These are phyloP conservation scores for Berberis thunbergii DNA, from an alignment of 164 flowering plant genomes.

Conservation along the genomic window DNA sequence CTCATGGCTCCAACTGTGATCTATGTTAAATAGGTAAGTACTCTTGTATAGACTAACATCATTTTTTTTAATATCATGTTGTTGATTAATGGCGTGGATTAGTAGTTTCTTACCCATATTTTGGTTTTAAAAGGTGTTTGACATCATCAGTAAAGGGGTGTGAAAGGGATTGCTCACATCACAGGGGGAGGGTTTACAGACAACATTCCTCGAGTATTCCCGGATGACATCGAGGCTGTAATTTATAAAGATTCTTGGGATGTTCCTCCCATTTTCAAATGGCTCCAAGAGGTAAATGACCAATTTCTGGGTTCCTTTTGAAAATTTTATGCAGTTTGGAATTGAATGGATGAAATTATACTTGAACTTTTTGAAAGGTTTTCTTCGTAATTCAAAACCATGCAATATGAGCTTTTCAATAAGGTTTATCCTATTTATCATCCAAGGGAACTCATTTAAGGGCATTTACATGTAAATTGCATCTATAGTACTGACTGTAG, in stretches of 20 bases:
- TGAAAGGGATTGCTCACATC: slow-evolving; percentile 92
- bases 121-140: slow-evolving; percentile 49
- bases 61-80: background rate
- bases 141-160: slow-evolving; percentile 80
- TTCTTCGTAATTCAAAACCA: background rate
- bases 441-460: too few species aligned
- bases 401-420: too few species aligned
- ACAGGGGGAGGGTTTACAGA: slow-evolving; percentile 99
- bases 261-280: slow-evolving; percentile 70
- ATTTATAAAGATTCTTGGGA: slow-evolving; percentile 65
- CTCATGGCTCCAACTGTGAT: slow-evolving; percentile 91
- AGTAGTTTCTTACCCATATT: background rate
- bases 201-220: slow-evolving; percentile 90
- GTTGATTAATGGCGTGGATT: background rate
- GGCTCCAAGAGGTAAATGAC: slow-evolving; percentile 83
- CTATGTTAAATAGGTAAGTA: slow-evolving; percentile 81
- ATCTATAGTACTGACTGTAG: background rate
- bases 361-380: background rate
- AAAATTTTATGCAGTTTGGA: background rate
- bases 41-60: slow-evolving; percentile 1
- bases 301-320: background rate
- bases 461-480: too few species aligned
- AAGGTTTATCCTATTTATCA: too few species aligned
- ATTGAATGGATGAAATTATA: background rate
- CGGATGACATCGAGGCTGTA: slow-evolving; percentile 76